Base-by-base conservation (phyloP, 257 asterid species). In the Lavandula angustifolia region DNA sequence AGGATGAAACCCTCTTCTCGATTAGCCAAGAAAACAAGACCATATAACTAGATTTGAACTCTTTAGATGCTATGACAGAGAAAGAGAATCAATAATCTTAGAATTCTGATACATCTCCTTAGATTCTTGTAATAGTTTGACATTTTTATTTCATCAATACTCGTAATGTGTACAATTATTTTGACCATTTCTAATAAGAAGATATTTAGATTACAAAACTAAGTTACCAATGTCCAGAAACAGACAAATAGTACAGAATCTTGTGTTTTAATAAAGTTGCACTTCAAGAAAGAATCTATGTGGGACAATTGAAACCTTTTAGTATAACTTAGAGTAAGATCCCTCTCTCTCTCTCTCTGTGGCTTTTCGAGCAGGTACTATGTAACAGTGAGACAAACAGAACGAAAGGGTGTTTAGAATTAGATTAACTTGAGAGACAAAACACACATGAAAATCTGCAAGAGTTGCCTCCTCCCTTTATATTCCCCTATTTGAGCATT, bases 401-500 rank as follows among this genome's bases (percentile, higher is more conserved):
- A 7, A 16, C 22, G 32, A 31, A 55, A 60, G 35, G 58, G 37
- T 22, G 27, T 22, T 22, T 22, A 22, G 27, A 22, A 22, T 22
- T 22, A 22, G 27, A 22, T 22, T 22, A 22, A 22, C 27, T 22
- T 22, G 27, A 22, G 27, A 22, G 27, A 22, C 27, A 22, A 44
- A 29, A 41, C 2, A 7, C 12, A 42, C 27, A 27, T 33, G 47
- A 13, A 55, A 33, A 55, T 43, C 57, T 49, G 18, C 10, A 48
- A 35, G 12, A 59, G 65, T 59, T 14, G 29, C 56, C 68, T 48
- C 12, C 31, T 16, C 12, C 47, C 76, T 71, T 79, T 75, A 74
- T 73, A 56, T 65, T 55, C 27, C 60, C 75, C 84, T 77, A 77
- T 81, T 79, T 57, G 55, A 80, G 85, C 78, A 79, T 85, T 67